Evolutionary conservation across 306 rosid species (phyloP), one percentile per base, ranked within the genome.

Genomic region (Heteromeles arbutifolia): DNA sequence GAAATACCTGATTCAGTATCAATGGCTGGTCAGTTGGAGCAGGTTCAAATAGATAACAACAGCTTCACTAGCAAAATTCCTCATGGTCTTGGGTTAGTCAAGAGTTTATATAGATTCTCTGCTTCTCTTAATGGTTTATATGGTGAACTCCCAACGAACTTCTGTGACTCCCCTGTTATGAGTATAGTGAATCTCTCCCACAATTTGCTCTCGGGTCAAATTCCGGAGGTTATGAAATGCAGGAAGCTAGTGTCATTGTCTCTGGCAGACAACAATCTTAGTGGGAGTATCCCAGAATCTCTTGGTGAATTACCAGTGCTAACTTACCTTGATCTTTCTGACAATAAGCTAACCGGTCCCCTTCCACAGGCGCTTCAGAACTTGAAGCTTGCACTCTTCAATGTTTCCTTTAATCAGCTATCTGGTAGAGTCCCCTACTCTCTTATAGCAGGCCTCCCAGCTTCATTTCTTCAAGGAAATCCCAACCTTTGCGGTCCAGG

Each of bases 111-210:
- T 74, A 87, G 97, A 86, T 95, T 95, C 77, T 92, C 99, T 34
- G 99, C 97, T 4, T 92, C 99, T 19, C 85, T 92, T 12, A 95
- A 95, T 62, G 74, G 69, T 69, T 86, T 95, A 72, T 79, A 89
- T 78, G 99, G 97, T 79, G 87, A 89, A 75, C 80, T 95, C 74
- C 97, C 97, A 63, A 85, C 87, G 5, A 92, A 88, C 56, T 92
- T 95, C 73, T 95, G 98, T 79, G 97, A 92, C 69, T 95, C 98
- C 0, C 98, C 97, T n/a, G 90, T 90, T 67, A 92, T 95, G 98
- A 95, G 98, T 69, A 95, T 95, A 65, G 80, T 95, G 24, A 95
- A 95, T 29, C 88, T 95, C 77, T 95, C 98, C 57, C 96, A 86
- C 68, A 95, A 95, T 82, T 88, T 86, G 3, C 93, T 95, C 76